These are phyloP conservation scores for Diaporthe batatas DNA, from an alignment of 2,329 filamentous ascomycete species.

Conservation along the genomic window DNA sequence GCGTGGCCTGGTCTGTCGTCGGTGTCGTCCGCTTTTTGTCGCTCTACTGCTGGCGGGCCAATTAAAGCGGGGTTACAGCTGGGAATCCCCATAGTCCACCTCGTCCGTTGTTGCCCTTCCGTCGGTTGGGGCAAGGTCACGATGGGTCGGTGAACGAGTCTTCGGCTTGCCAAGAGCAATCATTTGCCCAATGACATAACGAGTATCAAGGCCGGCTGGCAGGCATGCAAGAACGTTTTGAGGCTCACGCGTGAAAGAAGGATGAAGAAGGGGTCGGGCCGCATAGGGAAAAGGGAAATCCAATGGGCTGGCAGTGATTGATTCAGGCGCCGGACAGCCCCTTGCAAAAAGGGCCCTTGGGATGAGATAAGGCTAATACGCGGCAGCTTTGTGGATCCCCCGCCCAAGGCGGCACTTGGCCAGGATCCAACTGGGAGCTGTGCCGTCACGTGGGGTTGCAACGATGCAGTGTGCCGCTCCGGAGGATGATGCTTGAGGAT, in stretches of 20 bases:
- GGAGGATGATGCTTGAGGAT: constrained; percentile 14
- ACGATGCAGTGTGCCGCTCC: constrained; percentile 16
- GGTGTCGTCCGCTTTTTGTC: constrained; percentile 33
- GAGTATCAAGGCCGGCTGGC: constrained; percentile 12
- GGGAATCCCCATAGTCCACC: constrained; percentile 41
- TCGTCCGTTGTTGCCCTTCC: constrained; percentile 23
- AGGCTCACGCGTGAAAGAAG: constrained; percentile 17
- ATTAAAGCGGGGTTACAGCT: constrained; percentile 40
- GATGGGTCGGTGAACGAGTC: background rate
- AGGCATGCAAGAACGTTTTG: constrained; percentile 14
- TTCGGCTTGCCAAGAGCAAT: constrained; percentile 1
- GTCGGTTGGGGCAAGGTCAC: constrained; percentile 21
- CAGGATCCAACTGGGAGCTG: constrained; percentile 28
- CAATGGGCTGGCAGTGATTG: constrained; percentile 28
- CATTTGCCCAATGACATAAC: constrained; percentile 7
- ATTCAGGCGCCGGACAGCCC: constrained; percentile 31
- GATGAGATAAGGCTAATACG: constrained; percentile 35
- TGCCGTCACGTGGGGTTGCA: constrained; percentile 33
- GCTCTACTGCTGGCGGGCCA: constrained; percentile 38
- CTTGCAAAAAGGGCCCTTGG: constrained; percentile 28
- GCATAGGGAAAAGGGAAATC: constrained; percentile 12
- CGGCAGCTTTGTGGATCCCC: constrained; percentile 31
- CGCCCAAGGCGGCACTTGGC: constrained; percentile 25
- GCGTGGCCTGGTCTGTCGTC: constrained; percentile 28
- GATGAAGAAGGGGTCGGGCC: constrained; percentile 24